Evolutionary conservation across 306 rosid genomes (phyloP).

Genomic region (Crataegus laevigata): DNA sequence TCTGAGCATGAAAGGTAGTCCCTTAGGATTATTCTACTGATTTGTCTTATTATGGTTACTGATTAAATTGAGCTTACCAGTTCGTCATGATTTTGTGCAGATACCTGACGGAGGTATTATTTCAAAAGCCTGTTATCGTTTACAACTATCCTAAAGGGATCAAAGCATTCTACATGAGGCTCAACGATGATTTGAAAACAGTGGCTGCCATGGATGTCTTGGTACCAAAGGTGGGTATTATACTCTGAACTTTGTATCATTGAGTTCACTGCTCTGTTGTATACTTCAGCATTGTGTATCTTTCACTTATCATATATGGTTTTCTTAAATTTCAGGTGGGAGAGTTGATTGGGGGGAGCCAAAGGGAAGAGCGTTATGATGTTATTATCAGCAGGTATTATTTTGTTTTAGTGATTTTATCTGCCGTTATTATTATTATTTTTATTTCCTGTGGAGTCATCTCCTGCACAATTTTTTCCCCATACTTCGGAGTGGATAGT

Average conservation of each 20-base stretch:
- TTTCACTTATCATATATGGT: neutral
- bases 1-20: constrained; percentile 90
- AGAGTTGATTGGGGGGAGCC: constrained; percentile 92
- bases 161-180: constrained; percentile 96
- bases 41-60: neutral
- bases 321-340: constrained; percentile 60
- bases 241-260: neutral
- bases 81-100: constrained; percentile 35
- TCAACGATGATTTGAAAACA: constrained; percentile 78
- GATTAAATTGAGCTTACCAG: constrained; percentile 11
- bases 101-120: constrained; percentile 76
- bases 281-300: neutral
- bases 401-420: neutral
- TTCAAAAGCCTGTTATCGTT: constrained; percentile 88
- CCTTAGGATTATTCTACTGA: neutral
- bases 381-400: constrained; percentile 59
- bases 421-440: neutral
- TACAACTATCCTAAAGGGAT: constrained; percentile 88
- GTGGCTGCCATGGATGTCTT: constrained; percentile 99
- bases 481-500: neutral
- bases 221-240: constrained; percentile 73
- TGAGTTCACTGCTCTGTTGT: neutral
- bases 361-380: constrained; percentile 86
- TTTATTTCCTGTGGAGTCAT: neutral
- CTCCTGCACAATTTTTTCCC: neutral